Base-by-base conservation (phyloP, 2,329 filamentous ascomycete genomes). In the Cercospora sp. region DNA sequence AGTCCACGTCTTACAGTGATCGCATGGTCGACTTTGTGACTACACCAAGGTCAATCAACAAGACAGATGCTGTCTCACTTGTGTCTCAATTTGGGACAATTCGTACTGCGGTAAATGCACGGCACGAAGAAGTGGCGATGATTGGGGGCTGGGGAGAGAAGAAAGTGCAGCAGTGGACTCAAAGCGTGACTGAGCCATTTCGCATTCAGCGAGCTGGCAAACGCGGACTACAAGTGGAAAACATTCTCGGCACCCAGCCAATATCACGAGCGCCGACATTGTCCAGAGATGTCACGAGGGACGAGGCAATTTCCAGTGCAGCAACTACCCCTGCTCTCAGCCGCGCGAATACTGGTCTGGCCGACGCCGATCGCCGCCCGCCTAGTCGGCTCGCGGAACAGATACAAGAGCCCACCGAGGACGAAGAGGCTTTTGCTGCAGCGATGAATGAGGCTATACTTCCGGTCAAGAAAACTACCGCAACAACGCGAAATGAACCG, bases 131-230 rank as follows among this genome's bases (percentile, higher is more conserved):
- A 79, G 86, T 99, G 40, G 88, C 89, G 13, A 83, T 92, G 70
- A 88, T 99, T n/a, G 87, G 90, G 31, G 95, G 95, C 0, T 99
- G 94, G 94, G 95, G 95, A 36, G 92, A 96, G 80, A 93, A 92
- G 82, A 99, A 99, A 80, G 93, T 97, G 23, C 90, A 91, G 79
- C 87, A 89, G 67, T 98, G 94, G 94, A 90, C 87, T 73, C 86
- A 84, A 66, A 90, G 91, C 9, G 91, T 97, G 1, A 87, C 92
- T 68, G 93, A 97, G 79, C 92, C 93, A 0, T 97, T 98, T 74
- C 84, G 92, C 67, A 88, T 90, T 5, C 88, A 89, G 74, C 91
- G 90, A 75, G 87, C 91, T 1, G 87, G 86, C n/a, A 91, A 82
- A 72, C 78, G 84, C 45, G 82, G 80, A n/a, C 71, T 83, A 13